Evolutionary conservation across 352 stramenopile genomes (phyloP).

Genomic region (Globisporangium paddicum): DNA sequence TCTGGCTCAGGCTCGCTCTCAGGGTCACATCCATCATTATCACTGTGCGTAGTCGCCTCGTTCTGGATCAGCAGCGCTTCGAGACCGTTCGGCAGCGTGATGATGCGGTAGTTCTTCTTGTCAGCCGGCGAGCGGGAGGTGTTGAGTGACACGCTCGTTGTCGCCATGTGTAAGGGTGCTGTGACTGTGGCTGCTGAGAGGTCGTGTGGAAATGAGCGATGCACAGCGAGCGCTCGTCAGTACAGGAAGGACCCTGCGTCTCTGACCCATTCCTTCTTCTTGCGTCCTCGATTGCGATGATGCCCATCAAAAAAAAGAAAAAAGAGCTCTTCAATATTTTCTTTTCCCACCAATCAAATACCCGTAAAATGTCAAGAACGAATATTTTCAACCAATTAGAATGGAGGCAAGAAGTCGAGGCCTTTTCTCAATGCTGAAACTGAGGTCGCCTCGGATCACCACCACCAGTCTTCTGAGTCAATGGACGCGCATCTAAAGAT

Average conservation of each 20-base stretch:
- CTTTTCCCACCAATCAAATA: not conserved
- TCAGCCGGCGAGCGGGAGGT: conserved; percentile 51
- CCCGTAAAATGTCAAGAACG: no score
- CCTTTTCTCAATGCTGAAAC: no score
- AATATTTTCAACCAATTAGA: not conserved
- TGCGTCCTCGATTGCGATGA: not conserved
- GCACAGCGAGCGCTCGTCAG: not conserved
- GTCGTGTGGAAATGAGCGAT: not conserved
- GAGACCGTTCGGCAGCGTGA: conserved; percentile 63
- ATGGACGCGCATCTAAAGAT: no score
- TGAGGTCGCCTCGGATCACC: no score
- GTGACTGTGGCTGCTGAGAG: not conserved
- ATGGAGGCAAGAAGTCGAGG: not conserved
- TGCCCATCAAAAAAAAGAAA: not conserved
- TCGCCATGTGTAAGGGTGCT: conserved; percentile 5
- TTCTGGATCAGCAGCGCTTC: conserved; percentile 63
- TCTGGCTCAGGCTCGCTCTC: conserved; percentile 1
- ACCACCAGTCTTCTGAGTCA: no score
- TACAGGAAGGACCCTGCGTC: not conserved
- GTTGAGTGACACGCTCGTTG: conserved; percentile 26
- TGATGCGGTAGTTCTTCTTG: conserved; percentile 65
- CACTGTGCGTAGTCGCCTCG: conserved; percentile 8
- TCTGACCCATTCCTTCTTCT: conserved; percentile 1
- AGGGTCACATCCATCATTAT: not conserved
- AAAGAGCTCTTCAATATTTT: not conserved